Percentiles rank a stretch among this genome's conserved stretches.
Evolutionary conservation across 139 green algal species (phyloP).

Genomic region (Mychonastes homosphaera): DNA sequence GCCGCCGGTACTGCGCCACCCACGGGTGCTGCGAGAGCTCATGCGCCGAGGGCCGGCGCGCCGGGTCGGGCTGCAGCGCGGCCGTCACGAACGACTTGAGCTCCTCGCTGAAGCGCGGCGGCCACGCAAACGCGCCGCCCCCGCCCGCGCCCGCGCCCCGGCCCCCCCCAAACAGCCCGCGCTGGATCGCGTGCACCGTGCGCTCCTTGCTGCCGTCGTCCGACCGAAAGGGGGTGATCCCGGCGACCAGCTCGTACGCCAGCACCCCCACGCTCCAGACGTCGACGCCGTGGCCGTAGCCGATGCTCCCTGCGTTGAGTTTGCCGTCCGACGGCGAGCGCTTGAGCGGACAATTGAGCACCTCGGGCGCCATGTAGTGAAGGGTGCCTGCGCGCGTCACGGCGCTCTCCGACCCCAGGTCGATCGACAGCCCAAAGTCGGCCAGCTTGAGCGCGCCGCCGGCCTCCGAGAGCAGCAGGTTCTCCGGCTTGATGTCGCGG

Average conservation of each 20-base stretch:
- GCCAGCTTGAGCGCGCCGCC: conserved; percentile 37
- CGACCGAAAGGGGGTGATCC: conserved; percentile 38
- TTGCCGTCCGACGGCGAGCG: conserved; percentile 51
- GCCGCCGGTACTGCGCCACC: no score
- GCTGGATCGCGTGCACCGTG: no score
- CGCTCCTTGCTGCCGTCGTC: no score
- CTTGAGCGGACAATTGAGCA: conserved; percentile 50
- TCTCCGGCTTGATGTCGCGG: conserved; percentile 51
- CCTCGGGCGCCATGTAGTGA: conserved; percentile 39
- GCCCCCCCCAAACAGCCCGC: no score
- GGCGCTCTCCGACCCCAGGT: conserved; percentile 29
- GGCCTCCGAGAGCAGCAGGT: conserved; percentile 31
- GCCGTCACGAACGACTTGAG: conserved; percentile 28
- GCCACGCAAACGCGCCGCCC: no score
- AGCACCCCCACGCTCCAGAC: conserved; percentile 35
- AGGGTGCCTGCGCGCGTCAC: conserved; percentile 26
- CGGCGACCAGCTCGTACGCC: conserved; percentile 26
- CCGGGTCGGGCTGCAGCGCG: conserved; percentile 30
- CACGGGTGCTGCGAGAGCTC: no score
- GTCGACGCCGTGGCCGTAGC: conserved; percentile 42
- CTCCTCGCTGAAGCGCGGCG: no score
- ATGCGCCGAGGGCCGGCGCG: conserved; percentile 30
- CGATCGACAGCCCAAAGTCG: conserved; percentile 43
- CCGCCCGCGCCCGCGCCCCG: no score
- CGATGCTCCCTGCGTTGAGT: conserved; percentile 31